Evolutionary conservation across 139 green algal species (phyloP).

Genomic region (Chlamydomonas eustigma): DNA sequence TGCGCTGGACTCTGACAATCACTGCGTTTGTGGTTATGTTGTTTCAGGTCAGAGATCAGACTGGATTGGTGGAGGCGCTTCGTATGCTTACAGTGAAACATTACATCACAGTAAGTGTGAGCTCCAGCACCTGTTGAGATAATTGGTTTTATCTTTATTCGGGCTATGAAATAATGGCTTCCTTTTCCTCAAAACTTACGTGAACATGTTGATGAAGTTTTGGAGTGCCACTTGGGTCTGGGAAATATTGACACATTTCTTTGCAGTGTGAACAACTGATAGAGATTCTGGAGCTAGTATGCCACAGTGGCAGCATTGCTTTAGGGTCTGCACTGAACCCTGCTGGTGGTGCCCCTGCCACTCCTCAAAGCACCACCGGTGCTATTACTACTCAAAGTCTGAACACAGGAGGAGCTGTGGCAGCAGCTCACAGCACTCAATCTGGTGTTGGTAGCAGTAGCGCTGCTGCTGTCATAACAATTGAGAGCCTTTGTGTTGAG

Average conservation of each 20-base stretch:
- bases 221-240: too few species aligned
- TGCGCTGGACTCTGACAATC: too few species aligned
- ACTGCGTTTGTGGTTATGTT: too few species aligned
- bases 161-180: too few species aligned
- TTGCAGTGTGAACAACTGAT: conserved; percentile 43
- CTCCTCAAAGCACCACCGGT: neutral
- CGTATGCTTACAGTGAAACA: conserved; percentile 38
- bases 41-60: neutral
- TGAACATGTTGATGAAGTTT: too few species aligned
- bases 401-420: neutral
- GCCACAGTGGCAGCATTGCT: conserved; percentile 17
- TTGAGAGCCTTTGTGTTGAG: conserved; percentile 45
- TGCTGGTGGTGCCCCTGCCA: neutral
- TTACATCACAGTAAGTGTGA: conserved; percentile 38
- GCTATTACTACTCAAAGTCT: neutral
- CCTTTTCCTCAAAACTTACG: too few species aligned
- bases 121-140: too few species aligned
- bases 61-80: conserved; percentile 28
- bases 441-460: neutral
- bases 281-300: conserved; percentile 45
- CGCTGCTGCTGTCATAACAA: neutral
- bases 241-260: too few species aligned
- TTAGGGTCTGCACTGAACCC: neutral
- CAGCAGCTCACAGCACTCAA: neutral
- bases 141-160: too few species aligned